phyloP scores from a whole-genome alignment of 2,329 filamentous ascomycete species.

The Colletotrichum horii region DNA sequence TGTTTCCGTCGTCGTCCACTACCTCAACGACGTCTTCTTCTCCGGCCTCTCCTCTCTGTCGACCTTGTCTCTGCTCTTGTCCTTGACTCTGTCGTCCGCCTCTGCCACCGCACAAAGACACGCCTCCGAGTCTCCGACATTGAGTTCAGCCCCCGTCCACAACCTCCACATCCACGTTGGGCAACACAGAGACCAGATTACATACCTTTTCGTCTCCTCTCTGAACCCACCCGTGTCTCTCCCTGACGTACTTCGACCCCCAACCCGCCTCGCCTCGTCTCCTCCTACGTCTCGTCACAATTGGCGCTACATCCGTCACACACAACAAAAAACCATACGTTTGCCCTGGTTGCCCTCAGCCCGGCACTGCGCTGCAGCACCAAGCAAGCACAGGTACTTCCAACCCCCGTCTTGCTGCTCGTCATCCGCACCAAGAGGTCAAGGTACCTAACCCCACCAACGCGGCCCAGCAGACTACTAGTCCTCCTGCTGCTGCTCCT shows the following conservation, averaged over 20 bases:
- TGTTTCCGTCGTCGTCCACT: background rate
- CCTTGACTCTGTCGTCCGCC: background rate
- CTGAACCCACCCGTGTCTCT: background rate
- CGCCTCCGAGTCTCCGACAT: background rate
- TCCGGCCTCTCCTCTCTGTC: background rate
- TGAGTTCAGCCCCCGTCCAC: background rate
- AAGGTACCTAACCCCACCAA: background rate
- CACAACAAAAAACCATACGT: background rate
- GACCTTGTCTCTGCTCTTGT: background rate
- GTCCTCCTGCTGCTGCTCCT: background rate
- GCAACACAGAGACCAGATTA: background rate
- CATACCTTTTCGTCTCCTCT: background rate
- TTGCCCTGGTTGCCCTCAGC: background rate
- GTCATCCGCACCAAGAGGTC: background rate
- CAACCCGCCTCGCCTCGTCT: background rate
- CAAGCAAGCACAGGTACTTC: background rate
- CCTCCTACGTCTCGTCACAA: background rate
- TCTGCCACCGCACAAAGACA: background rate
- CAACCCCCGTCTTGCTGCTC: background rate
- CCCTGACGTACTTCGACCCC: background rate
- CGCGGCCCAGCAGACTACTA: background rate
- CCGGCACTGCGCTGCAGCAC: background rate
- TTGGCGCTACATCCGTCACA: conserved; percentile 6
- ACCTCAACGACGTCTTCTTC: background rate
- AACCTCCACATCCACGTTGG: conserved; percentile 1